A percentile compares a stretch with the other conserved stretches of the same genome.
These are phyloP conservation scores for Gaeumannomyces sp. DNA, from an alignment of 2,329 filamentous ascomycete genomes.

Conservation along the genomic window DNA sequence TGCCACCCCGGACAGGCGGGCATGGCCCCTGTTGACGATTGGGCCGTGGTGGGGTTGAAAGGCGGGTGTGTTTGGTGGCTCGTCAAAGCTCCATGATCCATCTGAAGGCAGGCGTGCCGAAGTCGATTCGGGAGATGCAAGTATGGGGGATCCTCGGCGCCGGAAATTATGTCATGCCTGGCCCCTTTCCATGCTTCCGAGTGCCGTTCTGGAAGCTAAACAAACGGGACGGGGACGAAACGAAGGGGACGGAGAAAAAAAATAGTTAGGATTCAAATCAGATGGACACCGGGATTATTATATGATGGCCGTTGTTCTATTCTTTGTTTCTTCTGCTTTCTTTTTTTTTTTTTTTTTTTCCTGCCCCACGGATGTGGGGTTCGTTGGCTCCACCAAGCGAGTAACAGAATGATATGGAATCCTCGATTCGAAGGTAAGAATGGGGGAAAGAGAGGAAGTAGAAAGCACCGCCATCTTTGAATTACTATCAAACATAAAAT, in stretches of 20 bases:
- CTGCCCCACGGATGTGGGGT: no score
- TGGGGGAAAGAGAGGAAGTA: no score
- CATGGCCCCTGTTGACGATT: neutral
- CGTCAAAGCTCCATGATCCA: neutral
- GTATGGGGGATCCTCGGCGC: neutral
- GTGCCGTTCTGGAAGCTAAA: neutral
- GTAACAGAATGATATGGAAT: no score
- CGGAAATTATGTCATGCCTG: slow-evolving; percentile 1
- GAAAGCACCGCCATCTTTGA: no score
- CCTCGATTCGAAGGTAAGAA: no score
- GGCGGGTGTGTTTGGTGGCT: neutral
- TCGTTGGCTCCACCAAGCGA: no score
- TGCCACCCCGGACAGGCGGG: neutral
- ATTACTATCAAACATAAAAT: no score
- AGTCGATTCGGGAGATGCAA: neutral
- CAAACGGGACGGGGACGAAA: no score
- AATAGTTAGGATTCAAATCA: neutral
- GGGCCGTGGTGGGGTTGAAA: neutral
- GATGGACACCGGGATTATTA: neutral
- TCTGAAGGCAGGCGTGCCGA: neutral
- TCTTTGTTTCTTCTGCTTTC: neutral
- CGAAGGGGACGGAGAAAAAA: neutral
- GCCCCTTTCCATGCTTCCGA: neutral
- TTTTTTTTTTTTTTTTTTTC: neutral
- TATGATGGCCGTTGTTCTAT: no score